phyloP scores from a whole-genome alignment of 2,329 filamentous ascomycete genomes.

The Diplodia intermedia region DNA sequence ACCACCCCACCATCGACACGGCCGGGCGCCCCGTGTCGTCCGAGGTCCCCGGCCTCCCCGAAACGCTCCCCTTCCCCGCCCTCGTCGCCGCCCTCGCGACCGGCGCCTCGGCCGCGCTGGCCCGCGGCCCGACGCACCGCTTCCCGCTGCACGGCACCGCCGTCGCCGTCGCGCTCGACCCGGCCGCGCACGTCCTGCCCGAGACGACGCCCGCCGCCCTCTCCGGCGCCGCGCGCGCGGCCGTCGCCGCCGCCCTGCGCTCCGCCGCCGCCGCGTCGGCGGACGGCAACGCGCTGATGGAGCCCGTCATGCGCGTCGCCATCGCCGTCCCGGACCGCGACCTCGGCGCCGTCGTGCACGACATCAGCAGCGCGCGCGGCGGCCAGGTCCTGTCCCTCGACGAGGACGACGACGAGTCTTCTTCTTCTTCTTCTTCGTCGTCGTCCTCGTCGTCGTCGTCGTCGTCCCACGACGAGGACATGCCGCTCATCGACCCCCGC shows the following conservation, averaged over 20 bases:
- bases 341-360: slow-evolving; percentile 82
- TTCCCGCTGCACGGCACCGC: slow-evolving; percentile 81
- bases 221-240: slow-evolving; percentile 68
- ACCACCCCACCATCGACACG: slow-evolving; percentile 57
- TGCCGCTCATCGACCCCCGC: slow-evolving; percentile 67
- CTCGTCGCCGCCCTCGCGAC: slow-evolving; percentile 69
- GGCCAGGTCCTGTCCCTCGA: slow-evolving; percentile 76
- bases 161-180: slow-evolving; percentile 74
- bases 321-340: slow-evolving; percentile 85
- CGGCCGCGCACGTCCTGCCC: slow-evolving; percentile 67
- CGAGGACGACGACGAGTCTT: slow-evolving; percentile 48
- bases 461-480: slow-evolving; percentile 35
- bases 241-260: slow-evolving; percentile 73
- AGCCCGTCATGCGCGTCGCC: slow-evolving; percentile 90
- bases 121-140: slow-evolving; percentile 79
- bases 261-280: slow-evolving; percentile 65
- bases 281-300: slow-evolving; percentile 69
- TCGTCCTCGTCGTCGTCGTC: slow-evolving; percentile 10
- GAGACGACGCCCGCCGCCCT: slow-evolving; percentile 71
- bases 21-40: slow-evolving; percentile 49
- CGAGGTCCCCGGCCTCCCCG: slow-evolving; percentile 59
- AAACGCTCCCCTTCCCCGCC: slow-evolving; percentile 59
- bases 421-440: slow-evolving; percentile 24
- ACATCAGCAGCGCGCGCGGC: slow-evolving; percentile 76
- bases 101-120: slow-evolving; percentile 81